A percentile compares a stretch with the other conserved stretches of the same genome.
Conservation (phyloP, 257 asterid genomes). For the Apocynum venetum region DNA sequence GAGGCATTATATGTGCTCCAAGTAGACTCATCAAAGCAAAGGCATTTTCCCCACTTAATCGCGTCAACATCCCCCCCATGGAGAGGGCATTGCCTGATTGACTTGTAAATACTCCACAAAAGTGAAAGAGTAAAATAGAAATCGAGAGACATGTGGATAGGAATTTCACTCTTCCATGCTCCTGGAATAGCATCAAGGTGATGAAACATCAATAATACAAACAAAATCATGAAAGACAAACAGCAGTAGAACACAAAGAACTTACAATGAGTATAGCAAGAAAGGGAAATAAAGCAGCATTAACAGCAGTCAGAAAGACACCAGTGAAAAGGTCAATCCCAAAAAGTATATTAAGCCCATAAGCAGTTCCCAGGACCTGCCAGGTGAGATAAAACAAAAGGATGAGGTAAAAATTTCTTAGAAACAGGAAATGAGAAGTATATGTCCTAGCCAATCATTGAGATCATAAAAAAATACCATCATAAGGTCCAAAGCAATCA, state of each 20-base stretch:
- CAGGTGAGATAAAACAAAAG: conserved; percentile 10
- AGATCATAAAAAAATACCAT: conserved; percentile 51
- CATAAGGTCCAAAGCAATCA: conserved; percentile 75
- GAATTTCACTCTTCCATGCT: conserved; percentile 54
- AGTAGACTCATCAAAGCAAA: conserved; percentile 87
- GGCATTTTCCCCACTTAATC: conserved; percentile 79
- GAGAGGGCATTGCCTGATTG: conserved; percentile 62
- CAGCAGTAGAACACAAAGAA: conserved; percentile 3
- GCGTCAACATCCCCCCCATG: conserved; percentile 50
- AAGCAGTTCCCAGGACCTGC: conserved; percentile 92
- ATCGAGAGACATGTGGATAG: conserved; percentile 51
- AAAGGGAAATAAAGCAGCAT: conserved; percentile 69
- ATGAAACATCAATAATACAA: background rate
- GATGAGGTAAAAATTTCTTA: background rate
- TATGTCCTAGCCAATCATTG: conserved; percentile 1
- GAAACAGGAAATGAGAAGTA: background rate
- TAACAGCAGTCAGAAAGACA: conserved; percentile 71
- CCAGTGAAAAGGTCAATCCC: conserved; percentile 77
- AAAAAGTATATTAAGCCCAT: conserved; percentile 77
- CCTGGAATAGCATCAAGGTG: conserved; percentile 39
- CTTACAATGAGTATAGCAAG: conserved; percentile 64
- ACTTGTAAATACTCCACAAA: conserved; percentile 58
- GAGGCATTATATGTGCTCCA: conserved; percentile 95
- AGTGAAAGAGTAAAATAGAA: conserved; percentile 49
- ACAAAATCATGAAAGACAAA: background rate